Conservation (phyloP, 208 protist species). For the Acanthamoeba culbertsoni region DNA sequence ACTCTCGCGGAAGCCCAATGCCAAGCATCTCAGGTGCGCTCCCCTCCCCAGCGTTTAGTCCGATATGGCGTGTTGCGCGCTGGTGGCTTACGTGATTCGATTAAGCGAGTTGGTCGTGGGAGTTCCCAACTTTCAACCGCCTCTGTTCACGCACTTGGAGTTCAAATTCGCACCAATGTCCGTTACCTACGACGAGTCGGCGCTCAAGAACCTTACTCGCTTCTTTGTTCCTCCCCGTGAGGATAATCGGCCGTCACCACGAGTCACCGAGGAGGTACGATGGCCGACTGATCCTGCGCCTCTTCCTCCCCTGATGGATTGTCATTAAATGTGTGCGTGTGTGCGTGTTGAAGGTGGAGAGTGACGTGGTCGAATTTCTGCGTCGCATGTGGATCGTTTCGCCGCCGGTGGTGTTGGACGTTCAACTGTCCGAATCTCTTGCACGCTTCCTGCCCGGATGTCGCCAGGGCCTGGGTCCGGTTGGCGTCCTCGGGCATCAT, state of each 20-base stretch:
- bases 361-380: not conserved
- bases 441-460: not conserved
- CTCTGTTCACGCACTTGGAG: not conserved
- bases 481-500: not conserved
- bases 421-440: not conserved
- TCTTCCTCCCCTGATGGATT: too few species aligned
- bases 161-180: not conserved
- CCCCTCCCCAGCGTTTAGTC: not conserved
- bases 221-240: not conserved
- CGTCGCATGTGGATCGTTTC: not conserved
- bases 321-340: too few species aligned
- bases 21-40: not conserved
- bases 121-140: not conserved
- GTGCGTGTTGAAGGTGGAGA: too few species aligned
- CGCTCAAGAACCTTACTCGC: not conserved
- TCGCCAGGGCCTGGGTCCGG: not conserved
- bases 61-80: not conserved
- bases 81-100: not conserved
- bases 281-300: too few species aligned
- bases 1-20: not conserved
- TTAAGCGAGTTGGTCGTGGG: not conserved
- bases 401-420: not conserved
- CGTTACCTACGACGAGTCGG: not conserved
- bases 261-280: too few species aligned
- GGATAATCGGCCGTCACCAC: not conserved